Evolutionary conservation across 1,284 basidiomycete species (phyloP), one percentile per base, ranked within the genome.

Genomic region (Cryptococcus depauperatus): DNA sequence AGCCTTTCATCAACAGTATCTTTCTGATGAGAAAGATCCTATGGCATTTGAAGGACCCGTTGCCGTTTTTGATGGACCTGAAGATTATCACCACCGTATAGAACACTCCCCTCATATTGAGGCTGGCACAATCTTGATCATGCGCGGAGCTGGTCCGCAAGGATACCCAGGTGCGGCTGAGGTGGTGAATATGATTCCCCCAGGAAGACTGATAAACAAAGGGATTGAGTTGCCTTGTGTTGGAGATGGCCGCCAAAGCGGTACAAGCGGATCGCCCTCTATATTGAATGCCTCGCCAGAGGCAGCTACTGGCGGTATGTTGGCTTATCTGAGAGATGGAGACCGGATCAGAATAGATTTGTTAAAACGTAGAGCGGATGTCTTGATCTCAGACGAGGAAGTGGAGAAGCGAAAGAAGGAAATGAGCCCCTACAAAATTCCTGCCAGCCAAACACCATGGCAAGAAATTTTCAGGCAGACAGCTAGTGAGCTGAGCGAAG

Each of bases 101-200:
- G 60, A 71, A 43, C 43, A 49, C 25, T 43, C 48, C 7, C 48
- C 51, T 2, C 32, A 55, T 28, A 68, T 69, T 44, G 44, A 47
- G 16, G 50, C 55, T 13, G 52, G 55, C 8, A 64, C 62, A 0
- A 68, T 71, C 22, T 54, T 71, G 27, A 62, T 71, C 45, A 69
- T 71, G 65, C 52, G 68, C 14, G 69, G 69, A 8, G 60, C 69
- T 3, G 69, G 69, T 25, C 69, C 69, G 6, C 48, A 57, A 14
- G 69, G 69, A 9, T 68, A 70, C 47, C 68, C 66, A 2, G 66
- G 66, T 22, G 59, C 64, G 0, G 68, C 66, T 21, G 66, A 67
- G 52, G 69, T 71, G 11, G 69, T 69, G 38, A 71, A 71, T 47
- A 69, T 71, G 66, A 66, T 69, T 37, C 69, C 69, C 2, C 69